Conservation (phyloP, 2,329 filamentous ascomycete species). For the Phoma sp. region DNA sequence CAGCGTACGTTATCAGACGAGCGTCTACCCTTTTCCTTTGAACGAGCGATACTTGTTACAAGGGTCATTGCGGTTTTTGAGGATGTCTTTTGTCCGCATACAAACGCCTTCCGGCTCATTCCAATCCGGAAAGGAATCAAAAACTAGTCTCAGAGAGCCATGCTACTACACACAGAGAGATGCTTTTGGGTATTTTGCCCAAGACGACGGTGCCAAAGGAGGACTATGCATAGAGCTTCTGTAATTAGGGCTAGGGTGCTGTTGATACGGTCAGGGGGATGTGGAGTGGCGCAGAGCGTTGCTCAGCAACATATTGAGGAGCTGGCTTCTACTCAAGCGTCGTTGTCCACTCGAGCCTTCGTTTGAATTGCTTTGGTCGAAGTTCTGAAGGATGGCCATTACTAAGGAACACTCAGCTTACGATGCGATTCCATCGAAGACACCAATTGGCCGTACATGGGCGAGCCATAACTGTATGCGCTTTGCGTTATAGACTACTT, state of each 20-base stretch:
- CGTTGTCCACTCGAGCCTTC: constrained; percentile 16
- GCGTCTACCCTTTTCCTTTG: constrained; percentile 58
- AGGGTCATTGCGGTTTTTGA: constrained; percentile 80
- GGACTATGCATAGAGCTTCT: constrained; percentile 28
- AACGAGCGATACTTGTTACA: constrained; percentile 31
- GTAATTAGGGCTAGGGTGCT: constrained; percentile 36
- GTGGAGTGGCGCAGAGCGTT: not conserved
- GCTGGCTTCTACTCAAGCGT: constrained; percentile 29
- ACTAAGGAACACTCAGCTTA: constrained; percentile 5
- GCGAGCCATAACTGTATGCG: not conserved
- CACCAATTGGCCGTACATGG: not conserved
- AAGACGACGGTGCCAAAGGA: constrained; percentile 25
- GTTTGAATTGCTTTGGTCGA: constrained; percentile 9
- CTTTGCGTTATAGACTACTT: constrained; percentile 13
- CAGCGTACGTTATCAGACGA: constrained; percentile 62
- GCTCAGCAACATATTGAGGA: not conserved
- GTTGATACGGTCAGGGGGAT: constrained; percentile 24
- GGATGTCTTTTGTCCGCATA: constrained; percentile 93
- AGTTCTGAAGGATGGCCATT: constrained; percentile 25
- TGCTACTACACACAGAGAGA: constrained; percentile 82
- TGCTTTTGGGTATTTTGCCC: constrained; percentile 28
- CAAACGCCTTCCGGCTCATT: constrained; percentile 65
- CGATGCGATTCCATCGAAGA: not conserved
- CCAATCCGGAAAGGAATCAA: constrained; percentile 78
- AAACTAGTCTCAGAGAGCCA: constrained; percentile 91